A percentile compares a stretch with the other conserved stretches of the same genome.
Evolutionary conservation across 768 basidiomycete genomes (phyloP).

Genomic region (Amylocystis lapponica): DNA sequence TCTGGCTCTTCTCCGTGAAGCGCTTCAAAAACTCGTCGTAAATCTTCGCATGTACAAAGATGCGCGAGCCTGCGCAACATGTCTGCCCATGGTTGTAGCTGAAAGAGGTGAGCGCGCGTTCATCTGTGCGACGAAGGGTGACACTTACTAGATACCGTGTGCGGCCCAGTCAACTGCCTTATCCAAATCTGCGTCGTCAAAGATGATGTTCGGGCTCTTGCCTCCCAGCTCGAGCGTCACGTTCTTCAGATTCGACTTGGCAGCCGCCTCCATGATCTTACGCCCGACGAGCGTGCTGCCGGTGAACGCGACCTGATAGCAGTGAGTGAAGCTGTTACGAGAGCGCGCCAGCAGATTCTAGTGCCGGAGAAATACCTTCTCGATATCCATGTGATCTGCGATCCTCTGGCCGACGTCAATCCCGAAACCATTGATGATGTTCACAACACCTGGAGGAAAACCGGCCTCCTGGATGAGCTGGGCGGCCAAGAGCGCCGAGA

Average conservation of each 20-base stretch:
- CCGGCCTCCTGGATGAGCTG: slow-evolving; percentile 49
- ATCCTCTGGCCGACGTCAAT: slow-evolving; percentile 53
- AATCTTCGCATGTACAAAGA: slow-evolving; percentile 71
- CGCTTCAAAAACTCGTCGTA: slow-evolving; percentile 69
- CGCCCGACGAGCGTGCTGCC: slow-evolving; percentile 60
- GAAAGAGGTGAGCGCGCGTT: not conserved
- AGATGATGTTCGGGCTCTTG: slow-evolving; percentile 55
- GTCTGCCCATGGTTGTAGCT: slow-evolving; percentile 73
- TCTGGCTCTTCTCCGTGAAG: slow-evolving; percentile 49
- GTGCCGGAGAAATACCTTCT: slow-evolving; percentile 40
- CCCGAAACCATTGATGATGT: slow-evolving; percentile 53
- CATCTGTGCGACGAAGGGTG: not conserved
- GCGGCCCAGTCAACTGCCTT: slow-evolving; percentile 52
- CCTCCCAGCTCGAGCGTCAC: slow-evolving; percentile 70
- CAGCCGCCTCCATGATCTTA: slow-evolving; percentile 54
- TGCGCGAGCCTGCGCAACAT: slow-evolving; percentile 76
- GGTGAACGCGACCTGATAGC: slow-evolving; percentile 51
- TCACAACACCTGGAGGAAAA: slow-evolving; percentile 58
- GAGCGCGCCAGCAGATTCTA: not conserved
- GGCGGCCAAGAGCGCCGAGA: slow-evolving; percentile 42
- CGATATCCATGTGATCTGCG: slow-evolving; percentile 46
- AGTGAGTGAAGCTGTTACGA: slow-evolving; percentile 5
- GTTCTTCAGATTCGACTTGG: slow-evolving; percentile 57
- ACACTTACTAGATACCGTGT: slow-evolving; percentile 52
- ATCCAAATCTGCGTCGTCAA: slow-evolving; percentile 55